These are phyloP conservation scores for Rosellinia necatrix DNA, from an alignment of 2,329 filamentous ascomycete genomes.

Conservation along the genomic window DNA sequence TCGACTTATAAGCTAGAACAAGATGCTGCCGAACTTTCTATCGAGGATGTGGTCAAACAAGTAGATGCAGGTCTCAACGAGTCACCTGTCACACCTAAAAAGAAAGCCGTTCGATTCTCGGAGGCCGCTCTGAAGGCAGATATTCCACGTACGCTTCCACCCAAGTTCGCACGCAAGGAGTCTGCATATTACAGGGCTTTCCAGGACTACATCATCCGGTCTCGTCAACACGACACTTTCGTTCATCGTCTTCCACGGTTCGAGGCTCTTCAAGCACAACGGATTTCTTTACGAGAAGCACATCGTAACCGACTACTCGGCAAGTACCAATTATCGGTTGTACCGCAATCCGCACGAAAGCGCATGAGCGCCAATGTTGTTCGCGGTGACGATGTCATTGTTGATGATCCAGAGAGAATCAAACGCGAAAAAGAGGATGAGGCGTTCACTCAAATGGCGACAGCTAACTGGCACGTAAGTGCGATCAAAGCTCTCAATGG, in stretches of 20 bases:
- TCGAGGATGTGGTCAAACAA: slow-evolving; percentile 38
- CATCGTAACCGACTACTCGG: slow-evolving; percentile 84
- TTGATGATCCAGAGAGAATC: slow-evolving; percentile 66
- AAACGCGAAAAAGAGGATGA: slow-evolving; percentile 78
- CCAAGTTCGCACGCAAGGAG: slow-evolving; percentile 62
- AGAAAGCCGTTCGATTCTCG: slow-evolving; percentile 80
- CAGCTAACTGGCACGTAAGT: slow-evolving; percentile 65
- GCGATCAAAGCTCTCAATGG: slow-evolving; percentile 66
- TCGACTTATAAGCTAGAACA: slow-evolving; percentile 43
- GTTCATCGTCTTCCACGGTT: slow-evolving; percentile 84
- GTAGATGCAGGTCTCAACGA: slow-evolving; percentile 37
- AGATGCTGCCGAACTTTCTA: slow-evolving; percentile 43
- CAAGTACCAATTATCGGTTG: slow-evolving; percentile 77
- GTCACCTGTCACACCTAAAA: slow-evolving; percentile 46
- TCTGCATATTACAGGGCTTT: slow-evolving; percentile 90
- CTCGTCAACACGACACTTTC: slow-evolving; percentile 74
- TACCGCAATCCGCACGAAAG: slow-evolving; percentile 71
- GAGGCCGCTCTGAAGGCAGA: slow-evolving; percentile 53
- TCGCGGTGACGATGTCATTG: slow-evolving; percentile 68
- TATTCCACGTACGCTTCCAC: slow-evolving; percentile 55
- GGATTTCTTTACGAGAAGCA: slow-evolving; percentile 71
- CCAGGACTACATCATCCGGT: slow-evolving; percentile 70
- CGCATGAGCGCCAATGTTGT: slow-evolving; percentile 74
- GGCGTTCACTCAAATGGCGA: slow-evolving; percentile 72
- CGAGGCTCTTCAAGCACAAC: slow-evolving; percentile 83